Evolutionary conservation across 805 yeast species (phyloP).

Genomic region (Suhomyces sp.): DNA sequence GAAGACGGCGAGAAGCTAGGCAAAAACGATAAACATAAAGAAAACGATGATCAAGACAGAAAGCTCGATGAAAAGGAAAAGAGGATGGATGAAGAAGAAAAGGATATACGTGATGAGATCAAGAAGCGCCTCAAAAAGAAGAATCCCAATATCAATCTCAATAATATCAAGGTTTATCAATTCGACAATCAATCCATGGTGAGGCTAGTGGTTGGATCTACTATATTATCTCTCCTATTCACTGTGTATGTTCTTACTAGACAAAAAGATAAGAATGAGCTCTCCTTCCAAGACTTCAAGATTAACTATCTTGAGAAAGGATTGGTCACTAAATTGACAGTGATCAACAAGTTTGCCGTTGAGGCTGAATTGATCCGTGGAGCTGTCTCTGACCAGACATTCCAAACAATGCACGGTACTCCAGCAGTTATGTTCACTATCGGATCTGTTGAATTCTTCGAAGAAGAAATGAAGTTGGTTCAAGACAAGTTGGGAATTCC

Average conservation of each 20-base stretch:
- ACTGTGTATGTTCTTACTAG: constrained; percentile 15
- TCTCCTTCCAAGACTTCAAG: constrained; percentile 80
- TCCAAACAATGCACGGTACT: constrained; percentile 33
- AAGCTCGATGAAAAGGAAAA: constrained; percentile 3
- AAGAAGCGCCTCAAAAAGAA: constrained; percentile 29
- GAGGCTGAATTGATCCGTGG: constrained; percentile 60
- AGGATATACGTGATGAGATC: constrained; percentile 34
- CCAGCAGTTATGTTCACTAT: constrained; percentile 72
- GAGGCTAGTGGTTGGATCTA: constrained; percentile 13
- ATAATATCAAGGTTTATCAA: constrained; percentile 32
- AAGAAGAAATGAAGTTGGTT: constrained; percentile 71
- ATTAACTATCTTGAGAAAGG: constrained; percentile 76
- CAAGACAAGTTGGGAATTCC: constrained; percentile 73
- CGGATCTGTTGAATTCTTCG: constrained; percentile 84
- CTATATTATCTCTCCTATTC: constrained; percentile 19
- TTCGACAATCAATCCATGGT: constrained; percentile 14
- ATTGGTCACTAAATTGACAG: constrained; percentile 68
- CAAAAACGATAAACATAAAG: constrained; percentile 8
- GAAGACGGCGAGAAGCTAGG: constrained; percentile 12
- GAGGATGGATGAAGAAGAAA: constrained; percentile 26
- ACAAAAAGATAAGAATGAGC: constrained; percentile 24
- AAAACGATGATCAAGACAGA: too few species aligned
- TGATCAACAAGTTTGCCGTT: constrained; percentile 70
- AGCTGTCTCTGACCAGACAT: constrained; percentile 42
- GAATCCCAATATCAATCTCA: constrained; percentile 26